phyloP scores from a whole-genome alignment of 2,329 filamentous ascomycete genomes.

The Neofusicoccum ribis region DNA sequence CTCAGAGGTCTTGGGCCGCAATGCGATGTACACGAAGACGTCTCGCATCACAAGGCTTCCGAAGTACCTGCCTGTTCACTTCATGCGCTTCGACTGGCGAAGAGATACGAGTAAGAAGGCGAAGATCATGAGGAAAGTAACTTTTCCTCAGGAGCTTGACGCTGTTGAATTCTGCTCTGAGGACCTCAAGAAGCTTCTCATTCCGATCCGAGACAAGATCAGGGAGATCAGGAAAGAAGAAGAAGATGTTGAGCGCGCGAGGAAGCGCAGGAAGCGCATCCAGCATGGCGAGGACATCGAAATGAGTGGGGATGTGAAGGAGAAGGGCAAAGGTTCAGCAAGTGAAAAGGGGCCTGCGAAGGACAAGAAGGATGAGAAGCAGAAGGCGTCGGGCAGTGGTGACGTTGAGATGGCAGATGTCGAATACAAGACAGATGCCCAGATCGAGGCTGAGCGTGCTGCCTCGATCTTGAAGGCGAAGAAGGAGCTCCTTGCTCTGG shows the following conservation, averaged over 20 bases:
- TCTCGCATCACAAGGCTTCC: conserved; percentile 88
- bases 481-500: conserved; percentile 79
- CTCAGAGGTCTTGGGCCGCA: conserved; percentile 73
- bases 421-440: conserved; percentile 88
- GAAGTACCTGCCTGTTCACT: conserved; percentile 95
- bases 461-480: conserved; percentile 76
- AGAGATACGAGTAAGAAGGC: conserved; percentile 95
- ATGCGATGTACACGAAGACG: conserved; percentile 84
- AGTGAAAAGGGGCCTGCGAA: conserved; percentile 39
- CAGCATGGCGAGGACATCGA: conserved; percentile 51
- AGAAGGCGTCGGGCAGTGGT: conserved; percentile 56
- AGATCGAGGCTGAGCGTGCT: conserved; percentile 82
- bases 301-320: conserved; percentile 40
- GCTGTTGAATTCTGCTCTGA: conserved; percentile 95
- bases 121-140: conserved; percentile 99
- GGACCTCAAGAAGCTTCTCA: conserved; percentile 74
- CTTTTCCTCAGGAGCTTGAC: conserved; percentile 91
- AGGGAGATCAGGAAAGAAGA: conserved; percentile 94
- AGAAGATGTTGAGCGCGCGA: conserved; percentile 84
- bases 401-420: conserved; percentile 72
- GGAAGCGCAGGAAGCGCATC: conserved; percentile 83
- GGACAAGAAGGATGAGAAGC: conserved; percentile 44
- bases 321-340: conserved; percentile 49
- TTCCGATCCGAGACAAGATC: conserved; percentile 95
- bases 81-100: conserved; percentile 98